phyloP scores from a whole-genome alignment of 2,329 filamentous ascomycete species.

The Sclerotiophoma versabilis region DNA sequence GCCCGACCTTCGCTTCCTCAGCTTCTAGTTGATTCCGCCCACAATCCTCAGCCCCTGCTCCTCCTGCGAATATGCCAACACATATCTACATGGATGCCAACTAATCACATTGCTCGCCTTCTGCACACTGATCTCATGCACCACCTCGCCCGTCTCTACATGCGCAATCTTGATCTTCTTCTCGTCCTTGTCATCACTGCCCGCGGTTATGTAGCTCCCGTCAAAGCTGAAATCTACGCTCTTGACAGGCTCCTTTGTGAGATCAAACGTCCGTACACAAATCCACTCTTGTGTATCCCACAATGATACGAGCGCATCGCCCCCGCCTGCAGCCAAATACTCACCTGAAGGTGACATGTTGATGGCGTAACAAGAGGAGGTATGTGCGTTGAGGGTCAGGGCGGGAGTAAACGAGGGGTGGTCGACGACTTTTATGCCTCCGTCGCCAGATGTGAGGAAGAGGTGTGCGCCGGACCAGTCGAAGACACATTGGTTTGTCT shows the following conservation, averaged over 20 bases:
- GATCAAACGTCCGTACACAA: constrained; percentile 73
- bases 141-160: constrained; percentile 74
- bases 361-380: constrained; percentile 72
- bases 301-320: constrained; percentile 76
- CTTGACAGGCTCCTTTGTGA: constrained; percentile 72
- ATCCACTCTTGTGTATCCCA: constrained; percentile 83
- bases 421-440: constrained; percentile 71
- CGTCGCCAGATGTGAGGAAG: constrained; percentile 74
- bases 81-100: constrained; percentile 79
- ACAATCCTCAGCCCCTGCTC: constrained; percentile 71
- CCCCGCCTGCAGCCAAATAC: constrained; percentile 76
- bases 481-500: constrained; percentile 77
- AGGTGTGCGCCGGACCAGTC: constrained; percentile 75
- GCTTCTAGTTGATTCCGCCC: constrained; percentile 50
- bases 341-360: constrained; percentile 75
- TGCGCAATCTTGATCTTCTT: constrained; percentile 73
- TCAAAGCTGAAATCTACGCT: constrained; percentile 81
- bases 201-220: constrained; percentile 75
- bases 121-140: constrained; percentile 74
- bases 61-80: constrained; percentile 74
- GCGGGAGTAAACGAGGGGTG: constrained; percentile 55
- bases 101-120: constrained; percentile 71
- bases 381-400: constrained; percentile 73
- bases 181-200: constrained; percentile 78
- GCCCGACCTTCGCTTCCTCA: not conserved